phyloP scores from a whole-genome alignment of 1,139 yeast genomes.

The Sugiyamaella grinbergsii region DNA sequence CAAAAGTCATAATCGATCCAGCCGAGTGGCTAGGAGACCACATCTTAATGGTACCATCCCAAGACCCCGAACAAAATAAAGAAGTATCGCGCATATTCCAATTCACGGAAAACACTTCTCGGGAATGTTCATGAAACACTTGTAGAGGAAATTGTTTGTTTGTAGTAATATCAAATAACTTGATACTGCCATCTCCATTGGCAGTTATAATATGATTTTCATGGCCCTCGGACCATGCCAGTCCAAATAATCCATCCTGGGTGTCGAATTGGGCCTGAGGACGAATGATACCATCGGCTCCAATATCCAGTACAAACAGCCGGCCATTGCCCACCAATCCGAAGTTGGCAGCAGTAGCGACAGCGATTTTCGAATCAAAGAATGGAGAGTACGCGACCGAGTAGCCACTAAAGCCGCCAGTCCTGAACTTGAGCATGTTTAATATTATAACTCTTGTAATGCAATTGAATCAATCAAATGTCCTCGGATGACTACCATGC shows the following conservation, averaged over 20 bases:
- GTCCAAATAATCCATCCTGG: conserved; percentile 88
- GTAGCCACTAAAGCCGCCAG: conserved; percentile 84
- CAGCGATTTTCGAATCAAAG: conserved; percentile 85
- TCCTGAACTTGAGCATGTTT: conserved; percentile 70
- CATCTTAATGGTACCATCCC: conserved; percentile 89
- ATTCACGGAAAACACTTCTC: conserved; percentile 84
- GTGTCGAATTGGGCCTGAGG: conserved; percentile 73
- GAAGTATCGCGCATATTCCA: conserved; percentile 85
- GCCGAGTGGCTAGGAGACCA: conserved; percentile 64
- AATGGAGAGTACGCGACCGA: conserved; percentile 90
- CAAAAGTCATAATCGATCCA: conserved; percentile 56
- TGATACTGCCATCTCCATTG: conserved; percentile 87
- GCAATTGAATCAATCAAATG: conserved; percentile 34
- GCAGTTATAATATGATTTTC: conserved; percentile 84
- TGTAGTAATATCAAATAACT: conserved; percentile 69
- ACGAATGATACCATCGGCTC: conserved; percentile 60
- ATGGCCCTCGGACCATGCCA: conserved; percentile 88
- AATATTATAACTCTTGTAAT: conserved; percentile 24
- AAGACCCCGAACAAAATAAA: conserved; percentile 73
- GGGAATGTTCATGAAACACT: conserved; percentile 68
- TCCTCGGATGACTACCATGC: conserved; percentile 43
- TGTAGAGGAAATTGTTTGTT: conserved; percentile 58
- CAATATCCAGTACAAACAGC: conserved; percentile 67
- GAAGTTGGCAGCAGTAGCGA: conserved; percentile 87
- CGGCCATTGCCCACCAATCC: conserved; percentile 95